Base-by-base conservation (phyloP, 805 yeast species). In the Hanseniaspora occidentalis region DNA sequence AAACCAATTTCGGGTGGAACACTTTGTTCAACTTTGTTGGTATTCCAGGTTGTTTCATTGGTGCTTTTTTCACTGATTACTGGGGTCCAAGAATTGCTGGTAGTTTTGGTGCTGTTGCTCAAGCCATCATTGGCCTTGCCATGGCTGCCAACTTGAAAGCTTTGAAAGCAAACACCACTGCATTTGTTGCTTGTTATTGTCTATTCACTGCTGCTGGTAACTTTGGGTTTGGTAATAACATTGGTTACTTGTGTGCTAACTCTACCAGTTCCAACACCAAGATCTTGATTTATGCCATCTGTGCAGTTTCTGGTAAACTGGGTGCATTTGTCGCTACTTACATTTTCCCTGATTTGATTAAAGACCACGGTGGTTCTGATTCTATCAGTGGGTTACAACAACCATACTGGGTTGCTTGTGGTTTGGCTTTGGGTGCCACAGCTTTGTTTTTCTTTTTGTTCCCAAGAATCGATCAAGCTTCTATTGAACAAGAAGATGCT, bases 291-390 rank as follows among this genome's bases (percentile, higher is more conserved):
- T 86, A 86, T 57, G 92, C 92, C 51, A 69, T 85, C 51, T 89
- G 94, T 35, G 95, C 96, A 43, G 95, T 95, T 20, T 51, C 77
- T 40, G 96, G 95, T 54, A 88, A 88, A 60, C 66, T 85, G 44
- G 96, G 96, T 56, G 96, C 95, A 1, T 86, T 86, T 56, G 82
- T 79, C 20, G 96, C 96, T 43, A 78, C 92, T 36, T 84, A 79
- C 55, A 79, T 81, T 22, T 88, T 88, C 73, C 95, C 96, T 34
- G 71, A 75, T 38, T 80, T 86, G 54, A 77, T 78, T 47, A 57
- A 67, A 8, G 63, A 67, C 45, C 74, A 74, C 40, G 70, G 73
- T 35, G 84, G 83, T 33, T 68, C 69, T 31, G 60, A 56, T 38
- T 57, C 68, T 9, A 62, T 67, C 45, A 51, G 58, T 44, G 92